These are phyloP conservation scores for Daedaleopsis nitida DNA, from an alignment of 768 basidiomycete species.

Conservation along the genomic window DNA sequence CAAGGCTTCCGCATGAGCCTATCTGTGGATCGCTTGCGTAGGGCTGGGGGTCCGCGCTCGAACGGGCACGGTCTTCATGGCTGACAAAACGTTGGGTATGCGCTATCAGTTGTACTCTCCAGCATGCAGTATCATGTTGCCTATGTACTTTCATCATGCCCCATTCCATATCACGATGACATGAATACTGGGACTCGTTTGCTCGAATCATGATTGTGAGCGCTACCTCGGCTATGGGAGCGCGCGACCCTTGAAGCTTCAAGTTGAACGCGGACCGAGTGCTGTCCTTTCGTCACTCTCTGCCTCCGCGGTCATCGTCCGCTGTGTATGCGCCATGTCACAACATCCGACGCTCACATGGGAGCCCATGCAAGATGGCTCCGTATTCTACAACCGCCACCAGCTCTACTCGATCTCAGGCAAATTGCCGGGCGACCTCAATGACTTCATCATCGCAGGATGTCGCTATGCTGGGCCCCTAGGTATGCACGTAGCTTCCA, in stretches of 20 bases:
- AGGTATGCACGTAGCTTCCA: constrained; percentile 49
- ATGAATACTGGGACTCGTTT: neutral
- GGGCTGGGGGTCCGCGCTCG: no score
- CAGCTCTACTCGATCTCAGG: constrained; percentile 83
- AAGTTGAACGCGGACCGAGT: neutral
- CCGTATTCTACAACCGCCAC: constrained; percentile 84
- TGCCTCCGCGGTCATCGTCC: neutral
- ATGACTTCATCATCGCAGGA: constrained; percentile 78
- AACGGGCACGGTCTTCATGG: neutral
- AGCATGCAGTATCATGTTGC: neutral
- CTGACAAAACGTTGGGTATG: neutral
- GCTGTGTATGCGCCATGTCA: constrained; percentile 33
- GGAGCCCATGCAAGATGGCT: constrained; percentile 89
- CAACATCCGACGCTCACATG: constrained; percentile 83
- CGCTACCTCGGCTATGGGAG: no score
- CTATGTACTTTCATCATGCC: neutral
- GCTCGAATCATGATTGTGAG: no score
- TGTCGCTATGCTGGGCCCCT: constrained; percentile 89
- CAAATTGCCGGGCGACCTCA: constrained; percentile 68
- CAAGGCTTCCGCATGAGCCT: constrained; percentile 41
- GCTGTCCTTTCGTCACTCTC: neutral
- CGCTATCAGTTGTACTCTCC: neutral
- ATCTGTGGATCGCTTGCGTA: neutral
- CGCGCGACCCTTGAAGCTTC: neutral
- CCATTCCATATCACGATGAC: neutral